These are phyloP conservation scores for Eucalyptus victrix DNA, from an alignment of 345 rosid genomes.

Conservation along the genomic window DNA sequence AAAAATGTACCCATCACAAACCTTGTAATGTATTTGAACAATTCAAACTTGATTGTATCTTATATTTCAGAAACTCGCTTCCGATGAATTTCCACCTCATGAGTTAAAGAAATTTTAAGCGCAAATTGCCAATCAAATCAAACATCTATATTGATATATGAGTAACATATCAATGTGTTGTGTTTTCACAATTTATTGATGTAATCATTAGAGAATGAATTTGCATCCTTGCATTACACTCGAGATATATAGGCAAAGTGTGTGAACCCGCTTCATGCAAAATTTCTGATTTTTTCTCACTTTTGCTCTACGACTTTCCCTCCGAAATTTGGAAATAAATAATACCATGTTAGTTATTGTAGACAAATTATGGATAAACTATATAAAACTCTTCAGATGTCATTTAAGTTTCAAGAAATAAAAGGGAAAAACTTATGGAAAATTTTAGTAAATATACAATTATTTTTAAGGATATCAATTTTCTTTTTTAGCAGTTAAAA, in stretches of 20 bases:
- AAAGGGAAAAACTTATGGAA: neutral
- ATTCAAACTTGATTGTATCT: neutral
- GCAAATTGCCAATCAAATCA: neutral
- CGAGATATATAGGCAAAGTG: neutral
- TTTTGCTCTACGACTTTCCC: rapidly evolving
- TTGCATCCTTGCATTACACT: neutral
- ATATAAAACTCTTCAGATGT: neutral
- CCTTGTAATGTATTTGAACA: neutral
- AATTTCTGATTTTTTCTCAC: neutral
- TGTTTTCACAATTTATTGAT: rapidly evolving
- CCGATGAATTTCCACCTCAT: neutral
- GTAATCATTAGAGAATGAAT: neutral
- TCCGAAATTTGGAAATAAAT: neutral
- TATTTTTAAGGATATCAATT: neutral
- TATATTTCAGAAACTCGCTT: neutral
- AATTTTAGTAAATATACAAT: neutral
- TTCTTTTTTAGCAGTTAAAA: neutral
- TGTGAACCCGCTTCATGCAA: neutral
- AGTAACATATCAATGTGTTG: neutral
- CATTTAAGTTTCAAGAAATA: neutral
- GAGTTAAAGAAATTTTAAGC: neutral
- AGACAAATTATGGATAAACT: neutral
- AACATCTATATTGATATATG: neutral
- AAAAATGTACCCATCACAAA: neutral
- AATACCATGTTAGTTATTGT: neutral